These are phyloP conservation scores for Leccinum boreale DNA, from an alignment of 768 basidiomycete genomes.

Conservation along the genomic window DNA sequence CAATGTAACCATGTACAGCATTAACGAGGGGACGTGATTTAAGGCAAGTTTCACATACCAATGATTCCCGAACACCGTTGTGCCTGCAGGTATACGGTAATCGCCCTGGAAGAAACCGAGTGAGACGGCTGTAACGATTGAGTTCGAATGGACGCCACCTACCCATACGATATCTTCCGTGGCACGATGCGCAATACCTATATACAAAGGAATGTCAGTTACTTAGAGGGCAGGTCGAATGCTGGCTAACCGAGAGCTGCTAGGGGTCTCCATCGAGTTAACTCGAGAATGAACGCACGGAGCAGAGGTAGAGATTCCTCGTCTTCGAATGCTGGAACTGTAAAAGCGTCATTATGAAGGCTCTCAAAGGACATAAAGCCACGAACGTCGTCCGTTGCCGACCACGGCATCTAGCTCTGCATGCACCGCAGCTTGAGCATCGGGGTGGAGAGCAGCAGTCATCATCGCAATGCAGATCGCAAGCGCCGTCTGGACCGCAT, in stretches of 20 bases:
- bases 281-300: slow-evolving; percentile 34
- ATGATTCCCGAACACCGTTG: slow-evolving; percentile 17
- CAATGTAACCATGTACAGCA: neutral
- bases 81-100: slow-evolving; percentile 20
- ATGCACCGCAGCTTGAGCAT: slow-evolving; percentile 47
- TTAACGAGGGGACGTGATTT: neutral
- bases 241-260: slow-evolving; percentile 16
- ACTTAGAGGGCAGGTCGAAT: neutral
- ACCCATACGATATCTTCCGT: slow-evolving; percentile 20
- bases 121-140: neutral
- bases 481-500: slow-evolving; percentile 37
- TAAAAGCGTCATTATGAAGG: neutral
- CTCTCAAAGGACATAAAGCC: neutral
- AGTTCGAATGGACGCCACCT: neutral
- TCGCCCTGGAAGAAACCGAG: slow-evolving; percentile 6
- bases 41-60: slow-evolving; percentile 6
- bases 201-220: neutral
- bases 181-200: slow-evolving; percentile 13
- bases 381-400: slow-evolving; percentile 30
- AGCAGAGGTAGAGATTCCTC: slow-evolving; percentile 27
- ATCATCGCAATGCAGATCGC: slow-evolving; percentile 47
- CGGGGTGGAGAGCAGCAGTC: slow-evolving; percentile 48
- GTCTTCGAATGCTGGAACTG: slow-evolving; percentile 38
- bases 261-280: slow-evolving; percentile 33
- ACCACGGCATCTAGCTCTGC: slow-evolving; percentile 49